Percentiles rank a stretch among this genome's conserved stretches.
Evolutionary conservation across 441 rosid genomes (phyloP).

Genomic region (Pelargonium cotyledonis): DNA sequence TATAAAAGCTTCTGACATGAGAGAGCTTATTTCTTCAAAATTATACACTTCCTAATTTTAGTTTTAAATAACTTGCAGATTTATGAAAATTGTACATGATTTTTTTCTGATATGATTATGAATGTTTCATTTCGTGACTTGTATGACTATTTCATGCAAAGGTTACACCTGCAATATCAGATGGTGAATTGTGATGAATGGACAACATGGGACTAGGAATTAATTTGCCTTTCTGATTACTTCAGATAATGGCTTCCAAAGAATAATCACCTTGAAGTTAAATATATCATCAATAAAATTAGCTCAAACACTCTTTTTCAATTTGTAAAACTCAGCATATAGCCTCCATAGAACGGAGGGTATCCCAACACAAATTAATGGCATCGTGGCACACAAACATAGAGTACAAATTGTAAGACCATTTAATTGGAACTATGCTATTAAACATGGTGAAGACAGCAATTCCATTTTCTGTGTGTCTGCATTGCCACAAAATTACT

Average conservation of each 20-base stretch:
- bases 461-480: too few relatives aligned
- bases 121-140: background rate
- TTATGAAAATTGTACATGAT: background rate
- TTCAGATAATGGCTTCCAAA: constrained; percentile 10
- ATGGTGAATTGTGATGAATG: background rate
- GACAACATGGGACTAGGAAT: constrained; percentile 12
- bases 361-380: too few relatives aligned
- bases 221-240: constrained; percentile 4
- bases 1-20: background rate
- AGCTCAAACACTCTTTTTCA: too few relatives aligned
- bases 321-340: too few relatives aligned
- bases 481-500: too few relatives aligned
- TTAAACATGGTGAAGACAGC: too few relatives aligned
- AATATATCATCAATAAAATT: background rate
- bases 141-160: background rate
- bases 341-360: too few relatives aligned
- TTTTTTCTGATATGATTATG: background rate
- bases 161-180: background rate
- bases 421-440: too few relatives aligned
- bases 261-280: background rate
- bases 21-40: background rate
- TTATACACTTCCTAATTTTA: background rate
- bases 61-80: background rate
- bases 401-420: too few relatives aligned
- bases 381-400: too few relatives aligned